Evolutionary conservation across 805 yeast genomes (phyloP).

Genomic region (Pichia rugopelliculosa): DNA sequence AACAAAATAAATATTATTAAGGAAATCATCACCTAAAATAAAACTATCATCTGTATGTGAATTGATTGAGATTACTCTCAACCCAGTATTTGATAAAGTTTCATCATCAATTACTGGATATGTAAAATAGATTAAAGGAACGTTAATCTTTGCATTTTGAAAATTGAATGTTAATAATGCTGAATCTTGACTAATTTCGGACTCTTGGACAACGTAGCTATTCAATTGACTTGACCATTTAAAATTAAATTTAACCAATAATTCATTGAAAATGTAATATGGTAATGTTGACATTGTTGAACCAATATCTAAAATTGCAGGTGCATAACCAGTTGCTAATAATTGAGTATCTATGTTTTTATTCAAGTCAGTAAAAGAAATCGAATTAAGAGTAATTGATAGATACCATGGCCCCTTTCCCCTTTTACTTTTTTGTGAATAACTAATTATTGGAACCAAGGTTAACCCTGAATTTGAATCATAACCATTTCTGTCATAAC

Average conservation of each 20-base stretch:
- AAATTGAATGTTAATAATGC: slow-evolving; percentile 37
- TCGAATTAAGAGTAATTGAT: slow-evolving; percentile 37
- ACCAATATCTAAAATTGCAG: slow-evolving; percentile 46
- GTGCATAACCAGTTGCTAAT: slow-evolving; percentile 18
- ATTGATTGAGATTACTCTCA: slow-evolving; percentile 6
- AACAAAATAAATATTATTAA: slow-evolving; percentile 45
- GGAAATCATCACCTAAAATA: slow-evolving; percentile 47
- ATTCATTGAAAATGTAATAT: slow-evolving; percentile 16
- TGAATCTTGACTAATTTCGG: slow-evolving; percentile 13
- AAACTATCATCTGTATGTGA: slow-evolving; percentile 26
- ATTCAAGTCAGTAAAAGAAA: slow-evolving; percentile 21
- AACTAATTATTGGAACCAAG: slow-evolving; percentile 13
- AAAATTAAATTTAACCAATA: slow-evolving; percentile 32
- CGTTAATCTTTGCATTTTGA: slow-evolving; percentile 43
- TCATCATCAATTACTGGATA: slow-evolving; percentile 12
- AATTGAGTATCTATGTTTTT: background rate
- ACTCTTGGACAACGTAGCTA: slow-evolving; percentile 39
- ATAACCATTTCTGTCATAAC: slow-evolving; percentile 42
- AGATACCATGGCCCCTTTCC: slow-evolving; percentile 28
- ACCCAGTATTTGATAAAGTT: slow-evolving; percentile 7
- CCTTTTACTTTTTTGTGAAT: slow-evolving; percentile 24
- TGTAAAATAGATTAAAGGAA: slow-evolving; percentile 33
- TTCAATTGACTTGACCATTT: slow-evolving; percentile 31
- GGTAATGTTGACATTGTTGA: slow-evolving; percentile 42
- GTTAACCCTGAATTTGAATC: slow-evolving; percentile 39